Evolutionary conservation across 192 early-diverging fungal species (phyloP), one percentile per base, ranked within the genome.

Genomic region (Dissophora globulifera): DNA sequence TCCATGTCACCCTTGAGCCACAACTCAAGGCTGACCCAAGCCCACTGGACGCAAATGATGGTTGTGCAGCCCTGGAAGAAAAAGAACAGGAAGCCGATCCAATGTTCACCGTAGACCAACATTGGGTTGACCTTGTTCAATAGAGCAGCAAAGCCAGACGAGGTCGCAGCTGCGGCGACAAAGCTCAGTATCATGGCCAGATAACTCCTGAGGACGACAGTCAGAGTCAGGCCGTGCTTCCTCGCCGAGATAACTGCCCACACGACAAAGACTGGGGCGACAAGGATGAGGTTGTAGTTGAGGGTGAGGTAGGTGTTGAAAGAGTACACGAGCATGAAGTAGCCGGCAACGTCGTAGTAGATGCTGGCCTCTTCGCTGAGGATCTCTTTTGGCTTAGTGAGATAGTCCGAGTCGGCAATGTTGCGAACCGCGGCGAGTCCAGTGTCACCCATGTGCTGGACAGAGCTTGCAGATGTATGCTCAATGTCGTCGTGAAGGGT

Each of bases 371-470:
- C 80, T 11, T 46, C 43, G 58, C 58, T 60, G 22, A 70, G 10
- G 30, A 66, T 69, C n/a, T 69, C 49, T 26, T 78, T 67, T 10
- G 55, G 54, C 9, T 61, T 63, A 23, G 67, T 55, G 56, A 81
- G 47, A 23, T 63, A 74, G 20, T 60, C 58, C 4, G 82, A 82
- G 22, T 84, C 62, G 13, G 88, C 85, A 56, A 89, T 85, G 32
- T 63, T 70, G 4, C 83, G 85, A 2, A 80, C 69, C 3, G 82
- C 68, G 16, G 59, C 45, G 17, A 92, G 67, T 5, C 82, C 80
- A 25, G 84, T 84, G 22, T 60, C 54, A n/a, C 90, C 90, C 90
- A 92, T 90, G 70, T 88, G 86, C 26, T 88, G 85, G 13, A 92
- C 66, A 19, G 87, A 84, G 4, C 62, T 79, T 0, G 78, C 56